A percentile compares a stretch with the other conserved stretches of the same genome.
Evolutionary conservation across 768 basidiomycete genomes (phyloP).

Genomic region (Agaricus subrufescens): DNA sequence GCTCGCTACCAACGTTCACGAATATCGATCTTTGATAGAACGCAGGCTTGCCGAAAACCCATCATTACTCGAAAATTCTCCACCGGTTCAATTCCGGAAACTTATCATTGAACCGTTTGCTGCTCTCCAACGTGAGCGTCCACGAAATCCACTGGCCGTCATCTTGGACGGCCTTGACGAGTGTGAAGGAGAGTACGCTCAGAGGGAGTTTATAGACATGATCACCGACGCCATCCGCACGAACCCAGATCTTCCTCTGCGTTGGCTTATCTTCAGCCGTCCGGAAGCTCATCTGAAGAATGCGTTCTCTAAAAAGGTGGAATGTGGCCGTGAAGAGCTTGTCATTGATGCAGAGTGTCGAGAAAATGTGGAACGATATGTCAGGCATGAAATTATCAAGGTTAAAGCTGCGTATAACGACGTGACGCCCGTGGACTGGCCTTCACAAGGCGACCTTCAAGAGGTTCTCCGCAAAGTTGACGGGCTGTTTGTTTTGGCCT

Average conservation of each 20-base stretch:
- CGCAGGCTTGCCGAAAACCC: background rate
- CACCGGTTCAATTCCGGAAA: background rate
- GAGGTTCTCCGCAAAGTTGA: background rate
- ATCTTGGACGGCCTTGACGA: conserved; percentile 7
- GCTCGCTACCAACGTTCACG: background rate
- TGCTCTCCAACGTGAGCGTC: background rate
- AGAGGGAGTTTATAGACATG: background rate
- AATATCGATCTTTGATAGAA: background rate
- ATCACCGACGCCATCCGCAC: background rate
- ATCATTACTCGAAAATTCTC: background rate
- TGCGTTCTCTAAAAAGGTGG: background rate
- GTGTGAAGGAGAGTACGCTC: background rate
- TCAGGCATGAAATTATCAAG: background rate
- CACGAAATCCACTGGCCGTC: background rate
- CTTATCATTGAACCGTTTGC: conserved; percentile 4
- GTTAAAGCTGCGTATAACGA: background rate
- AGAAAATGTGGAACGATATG: background rate
- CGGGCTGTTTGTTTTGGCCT: background rate
- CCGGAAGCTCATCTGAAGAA: background rate
- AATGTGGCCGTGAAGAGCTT: background rate
- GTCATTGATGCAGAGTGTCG: background rate
- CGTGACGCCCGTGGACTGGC: background rate
- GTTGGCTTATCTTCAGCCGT: background rate
- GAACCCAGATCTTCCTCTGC: background rate
- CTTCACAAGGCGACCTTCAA: background rate